Evolutionary conservation across 805 yeast genomes (phyloP).

Genomic region (Grigorovia humatica): DNA sequence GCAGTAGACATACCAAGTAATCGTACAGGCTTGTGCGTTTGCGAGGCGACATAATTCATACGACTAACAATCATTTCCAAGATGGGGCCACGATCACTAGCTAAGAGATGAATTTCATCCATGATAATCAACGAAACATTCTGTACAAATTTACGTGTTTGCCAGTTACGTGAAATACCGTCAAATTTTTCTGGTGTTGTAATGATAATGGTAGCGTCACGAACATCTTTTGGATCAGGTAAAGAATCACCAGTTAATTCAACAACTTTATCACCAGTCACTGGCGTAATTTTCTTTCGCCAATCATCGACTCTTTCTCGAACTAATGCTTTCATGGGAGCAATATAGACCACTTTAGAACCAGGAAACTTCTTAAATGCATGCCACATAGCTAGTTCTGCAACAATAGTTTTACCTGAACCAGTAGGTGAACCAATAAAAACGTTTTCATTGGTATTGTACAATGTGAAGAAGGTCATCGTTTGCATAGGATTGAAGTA

Average conservation of each 20-base stretch:
- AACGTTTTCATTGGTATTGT: slow-evolving; percentile 66
- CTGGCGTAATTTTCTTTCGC: slow-evolving; percentile 71
- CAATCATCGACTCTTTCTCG: slow-evolving; percentile 94
- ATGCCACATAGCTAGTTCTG: slow-evolving; percentile 95
- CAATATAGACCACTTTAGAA: slow-evolving; percentile 82
- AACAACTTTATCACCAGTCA: slow-evolving; percentile 77
- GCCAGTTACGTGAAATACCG: slow-evolving; percentile 87
- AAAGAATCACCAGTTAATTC: slow-evolving; percentile 96
- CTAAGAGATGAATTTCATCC: slow-evolving; percentile 93
- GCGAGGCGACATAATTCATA: slow-evolving; percentile 45
- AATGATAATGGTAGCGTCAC: slow-evolving; percentile 76
- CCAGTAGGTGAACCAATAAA: slow-evolving; percentile 98
- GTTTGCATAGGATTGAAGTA: slow-evolving; percentile 99
- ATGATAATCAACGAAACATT: slow-evolving; percentile 80
- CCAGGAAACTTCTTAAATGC: slow-evolving; percentile 78
- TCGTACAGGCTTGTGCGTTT: slow-evolving; percentile 80
- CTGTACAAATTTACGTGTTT: slow-evolving; percentile 73
- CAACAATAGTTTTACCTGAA: slow-evolving; percentile 95
- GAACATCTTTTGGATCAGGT: slow-evolving; percentile 68
- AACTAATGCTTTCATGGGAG: slow-evolving; percentile 89
- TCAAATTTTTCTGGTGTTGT: slow-evolving; percentile 97
- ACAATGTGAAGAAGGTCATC: slow-evolving; percentile 85
- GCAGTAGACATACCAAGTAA: slow-evolving; percentile 92
- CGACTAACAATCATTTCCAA: slow-evolving; percentile 91
- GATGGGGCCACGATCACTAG: slow-evolving; percentile 97